Evolutionary conservation across 768 basidiomycete genomes (phyloP), one percentile per base, ranked within the genome.

Genomic region (Mrakia blollopis): DNA sequence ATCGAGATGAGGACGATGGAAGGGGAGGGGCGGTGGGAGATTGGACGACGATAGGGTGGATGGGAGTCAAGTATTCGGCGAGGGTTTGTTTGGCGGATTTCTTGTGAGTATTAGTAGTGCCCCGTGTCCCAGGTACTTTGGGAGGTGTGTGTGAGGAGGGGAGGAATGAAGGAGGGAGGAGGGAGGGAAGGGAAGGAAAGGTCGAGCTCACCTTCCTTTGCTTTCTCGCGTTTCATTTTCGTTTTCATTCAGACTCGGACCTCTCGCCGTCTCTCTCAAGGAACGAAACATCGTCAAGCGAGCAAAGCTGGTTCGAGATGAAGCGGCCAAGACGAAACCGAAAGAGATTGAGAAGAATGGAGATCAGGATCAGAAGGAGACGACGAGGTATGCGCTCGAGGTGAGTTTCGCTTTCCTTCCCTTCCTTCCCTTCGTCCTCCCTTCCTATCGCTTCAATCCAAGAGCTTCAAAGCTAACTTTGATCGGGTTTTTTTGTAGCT

Each of bases 31-130:
- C 44, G 21, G 69, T 82, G 37, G 82, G 81, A 80, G 88, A 93
- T 76, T 99, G 96, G 96, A 89, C 90, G 78, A 88, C 88, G 76
- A 89, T 98, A 41, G 97, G 94, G 8, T 89, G 91, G 79, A 90
- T 91, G 80, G 92, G 93, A 0, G 86, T 93, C 25, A 90, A 89
- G 50, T 90, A 91, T 81, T 93, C 90, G 79, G 87, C 89, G 79
- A 87, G 94, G 39, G 92, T 90, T 5, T 90, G 92, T 0, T 89
- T 88, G 10, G 88, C 92, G 80, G 91, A 93, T 73, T 95, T 95
- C 84, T 95, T 98, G 97, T 95, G 81, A 81, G 89, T 85, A 18
- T 25, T 13, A 30, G 3, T 25, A 25, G n/a, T 50, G 28, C 70
- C 44, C 52, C 14, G n/a, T n/a, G n/a, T n/a, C n/a, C n/a, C n/a